Evolutionary conservation across 2,329 filamentous ascomycete species (phyloP).

Genomic region (Fusarium circinatum): DNA sequence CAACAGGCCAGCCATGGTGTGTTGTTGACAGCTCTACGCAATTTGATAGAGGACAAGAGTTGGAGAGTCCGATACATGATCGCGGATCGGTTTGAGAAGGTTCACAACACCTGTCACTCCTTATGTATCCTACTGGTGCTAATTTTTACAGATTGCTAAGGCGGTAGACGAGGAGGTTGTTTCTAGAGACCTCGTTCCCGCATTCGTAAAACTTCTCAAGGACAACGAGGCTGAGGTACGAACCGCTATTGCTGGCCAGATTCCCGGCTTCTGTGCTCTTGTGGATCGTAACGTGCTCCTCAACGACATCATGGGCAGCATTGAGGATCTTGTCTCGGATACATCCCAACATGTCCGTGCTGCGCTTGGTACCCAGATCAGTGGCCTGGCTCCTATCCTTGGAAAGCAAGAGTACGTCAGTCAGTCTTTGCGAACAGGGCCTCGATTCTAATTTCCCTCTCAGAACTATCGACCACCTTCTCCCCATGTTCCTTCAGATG

Average conservation of each 20-base stretch:
- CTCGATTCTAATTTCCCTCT: not conserved
- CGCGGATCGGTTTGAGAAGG: conserved; percentile 97
- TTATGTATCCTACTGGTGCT: not conserved
- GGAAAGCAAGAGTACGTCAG: conserved; percentile 91
- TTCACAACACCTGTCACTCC: conserved; percentile 14
- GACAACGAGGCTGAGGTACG: conserved; percentile 98
- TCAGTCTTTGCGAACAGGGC: not conserved
- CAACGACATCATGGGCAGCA: conserved; percentile 94
- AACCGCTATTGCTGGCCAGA: conserved; percentile 96
- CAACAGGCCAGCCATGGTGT: conserved; percentile 97
- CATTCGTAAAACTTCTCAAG: conserved; percentile 97
- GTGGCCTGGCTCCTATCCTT: conserved; percentile 93
- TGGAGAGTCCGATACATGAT: conserved; percentile 99
- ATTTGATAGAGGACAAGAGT: conserved; percentile 98
- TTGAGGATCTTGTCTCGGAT: conserved; percentile 96
- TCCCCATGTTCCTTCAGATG: conserved; percentile 99
- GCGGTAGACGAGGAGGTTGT: conserved; percentile 98
- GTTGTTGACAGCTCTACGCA: conserved; percentile 87
- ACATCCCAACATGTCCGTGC: conserved; percentile 96
- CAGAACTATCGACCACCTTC: conserved; percentile 93
- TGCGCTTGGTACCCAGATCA: conserved; percentile 95
- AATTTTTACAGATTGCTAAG: conserved; percentile 81
- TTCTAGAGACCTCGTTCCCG: conserved; percentile 90
- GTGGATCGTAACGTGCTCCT: conserved; percentile 89
- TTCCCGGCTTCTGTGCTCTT: conserved; percentile 93